Percentiles rank a stretch among this genome's conserved stretches.
phyloP scores from a whole-genome alignment of 306 rosid genomes.

The Prunus kanzakura region DNA sequence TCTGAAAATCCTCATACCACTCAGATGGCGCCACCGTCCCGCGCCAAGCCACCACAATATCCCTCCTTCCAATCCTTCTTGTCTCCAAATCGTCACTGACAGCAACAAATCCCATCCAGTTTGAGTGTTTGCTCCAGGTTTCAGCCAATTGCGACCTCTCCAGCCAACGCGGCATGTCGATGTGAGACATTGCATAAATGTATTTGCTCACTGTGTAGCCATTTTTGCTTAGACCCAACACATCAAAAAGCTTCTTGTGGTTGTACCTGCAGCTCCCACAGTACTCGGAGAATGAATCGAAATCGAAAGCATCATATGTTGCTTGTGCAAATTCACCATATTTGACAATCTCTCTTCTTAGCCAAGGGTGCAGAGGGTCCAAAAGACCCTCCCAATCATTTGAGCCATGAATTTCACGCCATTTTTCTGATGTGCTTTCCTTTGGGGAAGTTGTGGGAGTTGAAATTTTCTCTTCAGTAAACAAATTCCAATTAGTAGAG shows the following conservation, averaged over 20 bases:
- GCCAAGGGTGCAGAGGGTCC: constrained; percentile 60
- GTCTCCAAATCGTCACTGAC: constrained; percentile 55
- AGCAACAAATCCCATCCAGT: constrained; percentile 65
- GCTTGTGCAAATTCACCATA: constrained; percentile 77
- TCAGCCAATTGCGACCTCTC: constrained; percentile 49
- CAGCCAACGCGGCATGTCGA: constrained; percentile 58
- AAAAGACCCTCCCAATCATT: constrained; percentile 40
- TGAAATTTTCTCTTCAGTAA: constrained; percentile 29
- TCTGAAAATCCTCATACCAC: constrained; percentile 61
- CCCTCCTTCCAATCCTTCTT: constrained; percentile 54
- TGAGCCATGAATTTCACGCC: constrained; percentile 56
- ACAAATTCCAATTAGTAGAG: constrained; percentile 8
- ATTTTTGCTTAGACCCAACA: constrained; percentile 33
- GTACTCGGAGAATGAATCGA: constrained; percentile 51
- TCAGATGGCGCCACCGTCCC: constrained; percentile 64
- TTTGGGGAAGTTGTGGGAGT: constrained; percentile 56
- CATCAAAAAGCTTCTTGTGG: constrained; percentile 32
- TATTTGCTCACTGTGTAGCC: constrained; percentile 49
- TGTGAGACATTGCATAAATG: constrained; percentile 60
- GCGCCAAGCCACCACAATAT: constrained; percentile 60
- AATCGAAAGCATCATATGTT: constrained; percentile 69
- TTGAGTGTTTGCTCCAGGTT: constrained; percentile 65
- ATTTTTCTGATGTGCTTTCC: constrained; percentile 42
- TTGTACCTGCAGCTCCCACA: constrained; percentile 65
- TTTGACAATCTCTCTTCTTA: constrained; percentile 59